Evolutionary conservation across 2,329 filamentous ascomycete genomes (phyloP).

Genomic region (Elsinoe australis): DNA sequence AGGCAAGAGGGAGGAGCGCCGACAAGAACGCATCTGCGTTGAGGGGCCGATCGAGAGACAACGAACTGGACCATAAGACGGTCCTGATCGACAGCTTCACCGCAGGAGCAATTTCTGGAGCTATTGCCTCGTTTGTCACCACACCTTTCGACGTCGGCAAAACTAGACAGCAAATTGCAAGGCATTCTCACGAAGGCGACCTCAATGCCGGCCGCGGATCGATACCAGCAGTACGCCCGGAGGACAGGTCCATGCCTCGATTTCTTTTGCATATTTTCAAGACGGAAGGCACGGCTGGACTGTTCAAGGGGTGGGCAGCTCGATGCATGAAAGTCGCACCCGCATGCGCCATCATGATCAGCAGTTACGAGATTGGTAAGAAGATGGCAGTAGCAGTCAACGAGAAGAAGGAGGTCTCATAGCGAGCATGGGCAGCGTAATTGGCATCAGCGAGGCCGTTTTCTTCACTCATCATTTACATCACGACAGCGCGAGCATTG

Average conservation of each 20-base stretch:
- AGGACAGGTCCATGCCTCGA: conserved; percentile 68
- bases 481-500: neutral
- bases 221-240: conserved; percentile 43
- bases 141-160: conserved; percentile 98
- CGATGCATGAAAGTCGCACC: conserved; percentile 90
- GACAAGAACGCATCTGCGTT: conserved; percentile 24
- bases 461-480: too few species aligned
- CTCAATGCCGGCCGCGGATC: conserved; percentile 20
- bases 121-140: conserved; percentile 77
- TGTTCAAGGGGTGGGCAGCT: conserved; percentile 89
- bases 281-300: conserved; percentile 68
- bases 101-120: conserved; percentile 75
- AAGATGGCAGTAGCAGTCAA: conserved; percentile 74
- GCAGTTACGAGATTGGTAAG: conserved; percentile 94
- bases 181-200: conserved; percentile 45
- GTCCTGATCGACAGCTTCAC: conserved; percentile 86
- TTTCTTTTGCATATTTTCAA: conserved; percentile 88
- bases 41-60: conserved; percentile 47
- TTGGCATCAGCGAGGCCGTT: neutral
- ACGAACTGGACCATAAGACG: conserved; percentile 59
- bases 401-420: conserved; percentile 37
- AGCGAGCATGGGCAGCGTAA: neutral
- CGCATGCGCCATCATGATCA: conserved; percentile 98
- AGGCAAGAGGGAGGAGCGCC: conserved; percentile 50
- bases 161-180: conserved; percentile 80